A percentile compares a stretch with the other conserved stretches of the same genome.
Evolutionary conservation across 192 early-diverging fungal species (phyloP).

Genomic region (Coemansia pectinata): DNA sequence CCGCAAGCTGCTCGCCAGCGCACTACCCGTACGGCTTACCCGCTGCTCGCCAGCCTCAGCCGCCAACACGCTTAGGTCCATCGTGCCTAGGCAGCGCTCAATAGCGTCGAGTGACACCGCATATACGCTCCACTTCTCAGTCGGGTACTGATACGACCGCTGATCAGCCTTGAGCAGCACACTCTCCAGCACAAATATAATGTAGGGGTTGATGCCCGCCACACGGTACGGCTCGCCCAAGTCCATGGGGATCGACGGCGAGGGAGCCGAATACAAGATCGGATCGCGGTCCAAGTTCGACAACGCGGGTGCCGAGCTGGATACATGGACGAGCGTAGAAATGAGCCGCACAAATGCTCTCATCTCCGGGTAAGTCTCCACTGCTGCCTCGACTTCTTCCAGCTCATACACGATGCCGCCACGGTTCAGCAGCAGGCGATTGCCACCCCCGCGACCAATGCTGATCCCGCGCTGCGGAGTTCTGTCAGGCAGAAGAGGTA

Average conservation of each 20-base stretch:
- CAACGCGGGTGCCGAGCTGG: conserved; percentile 42
- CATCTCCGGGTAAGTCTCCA: conserved; percentile 85
- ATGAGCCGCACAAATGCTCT: conserved; percentile 80
- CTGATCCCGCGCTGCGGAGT: conserved; percentile 20
- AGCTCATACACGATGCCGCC: conserved; percentile 76
- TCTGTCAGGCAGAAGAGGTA: conserved; percentile 17
- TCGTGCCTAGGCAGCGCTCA: conserved; percentile 74
- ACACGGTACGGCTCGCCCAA: conserved; percentile 69
- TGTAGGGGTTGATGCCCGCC: conserved; percentile 77
- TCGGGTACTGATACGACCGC: conserved; percentile 64
- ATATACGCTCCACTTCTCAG: conserved; percentile 77
- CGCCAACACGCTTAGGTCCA: conserved; percentile 65
- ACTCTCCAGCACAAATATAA: conserved; percentile 81
- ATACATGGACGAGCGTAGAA: conserved; percentile 65
- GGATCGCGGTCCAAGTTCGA: conserved; percentile 45
- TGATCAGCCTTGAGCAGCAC: conserved; percentile 78
- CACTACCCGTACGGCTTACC: background rate
- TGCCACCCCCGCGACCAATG: conserved; percentile 31
- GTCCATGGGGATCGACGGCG: conserved; percentile 59
- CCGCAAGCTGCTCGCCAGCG: conserved; percentile 34
- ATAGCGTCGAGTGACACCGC: conserved; percentile 64
- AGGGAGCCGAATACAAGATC: conserved; percentile 25
- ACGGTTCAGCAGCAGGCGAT: conserved; percentile 14
- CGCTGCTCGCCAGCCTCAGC: conserved; percentile 11
- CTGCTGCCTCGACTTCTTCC: conserved; percentile 75